Percentiles rank a stretch among this genome's conserved stretches.
Conservation (phyloP, 1,284 basidiomycete genomes). For the Rhodotorula sp. region DNA sequence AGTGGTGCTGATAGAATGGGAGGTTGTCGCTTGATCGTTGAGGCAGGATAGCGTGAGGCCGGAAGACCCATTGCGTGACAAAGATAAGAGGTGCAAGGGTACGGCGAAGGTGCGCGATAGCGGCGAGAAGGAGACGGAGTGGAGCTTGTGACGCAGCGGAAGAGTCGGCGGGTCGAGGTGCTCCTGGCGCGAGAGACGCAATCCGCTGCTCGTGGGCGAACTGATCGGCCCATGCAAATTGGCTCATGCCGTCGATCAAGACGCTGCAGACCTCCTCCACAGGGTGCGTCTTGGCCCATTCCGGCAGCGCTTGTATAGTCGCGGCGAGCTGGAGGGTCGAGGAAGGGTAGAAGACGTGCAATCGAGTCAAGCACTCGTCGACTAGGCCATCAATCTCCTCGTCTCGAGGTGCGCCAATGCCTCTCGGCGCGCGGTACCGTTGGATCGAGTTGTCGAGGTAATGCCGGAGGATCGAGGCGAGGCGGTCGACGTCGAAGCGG, state of each 20-base stretch:
- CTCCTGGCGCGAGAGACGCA: not conserved
- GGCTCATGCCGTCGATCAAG: slow-evolving; percentile 67
- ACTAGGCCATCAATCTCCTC: slow-evolving; percentile 24
- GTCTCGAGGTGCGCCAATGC: slow-evolving; percentile 14
- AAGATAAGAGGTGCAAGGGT: slow-evolving; percentile 60
- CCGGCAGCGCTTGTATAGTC: slow-evolving; percentile 61
- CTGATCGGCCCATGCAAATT: slow-evolving; percentile 74
- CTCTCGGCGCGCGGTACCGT: slow-evolving; percentile 14
- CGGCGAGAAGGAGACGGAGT: slow-evolving; percentile 46
- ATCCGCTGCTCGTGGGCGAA: slow-evolving; percentile 50
- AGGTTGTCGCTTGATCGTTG: slow-evolving; percentile 38
- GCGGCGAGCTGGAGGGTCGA: slow-evolving; percentile 66
- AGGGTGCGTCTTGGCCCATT: slow-evolving; percentile 56
- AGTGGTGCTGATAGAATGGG: slow-evolving; percentile 46
- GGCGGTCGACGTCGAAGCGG: slow-evolving; percentile 60
- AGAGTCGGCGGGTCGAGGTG: slow-evolving; percentile 21
- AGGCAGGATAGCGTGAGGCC: slow-evolving; percentile 43
- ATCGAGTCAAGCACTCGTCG: slow-evolving; percentile 54
- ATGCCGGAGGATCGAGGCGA: slow-evolving; percentile 57
- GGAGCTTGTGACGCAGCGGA: slow-evolving; percentile 25
- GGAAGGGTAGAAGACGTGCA: slow-evolving; percentile 66
- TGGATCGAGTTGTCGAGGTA: slow-evolving; percentile 45
- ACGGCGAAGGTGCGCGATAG: slow-evolving; percentile 57
- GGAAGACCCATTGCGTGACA: slow-evolving; percentile 66
- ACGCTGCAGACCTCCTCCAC: slow-evolving; percentile 49